phyloP scores from a whole-genome alignment of 371 early-diverging fungal species.

The Entomophthora muscae region DNA sequence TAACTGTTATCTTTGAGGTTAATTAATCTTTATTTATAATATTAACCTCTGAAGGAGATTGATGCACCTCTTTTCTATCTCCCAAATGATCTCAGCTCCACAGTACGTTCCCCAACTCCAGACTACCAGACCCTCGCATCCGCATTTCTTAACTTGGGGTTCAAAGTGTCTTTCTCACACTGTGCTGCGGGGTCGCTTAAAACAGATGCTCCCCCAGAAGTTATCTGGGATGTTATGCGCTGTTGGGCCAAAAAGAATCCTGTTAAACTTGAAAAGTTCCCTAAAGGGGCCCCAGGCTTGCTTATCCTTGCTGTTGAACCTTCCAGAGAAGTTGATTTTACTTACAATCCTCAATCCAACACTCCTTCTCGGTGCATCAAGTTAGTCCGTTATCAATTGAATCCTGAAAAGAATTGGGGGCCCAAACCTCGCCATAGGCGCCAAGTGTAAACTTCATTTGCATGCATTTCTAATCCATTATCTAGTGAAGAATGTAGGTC shows the following conservation, averaged over 20 bases:
- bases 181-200: slow-evolving; percentile 74
- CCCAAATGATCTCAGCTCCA: slow-evolving; percentile 21
- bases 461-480: too few relatives aligned
- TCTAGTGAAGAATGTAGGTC: too few relatives aligned
- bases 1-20: slow-evolving; percentile 74
- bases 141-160: slow-evolving; percentile 85
- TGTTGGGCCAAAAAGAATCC: slow-evolving; percentile 49
- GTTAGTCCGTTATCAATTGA: slow-evolving; percentile 79
- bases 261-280: slow-evolving; percentile 42
- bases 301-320: slow-evolving; percentile 41
- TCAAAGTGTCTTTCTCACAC: slow-evolving; percentile 85
- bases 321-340: slow-evolving; percentile 42
- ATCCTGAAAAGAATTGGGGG: slow-evolving; percentile 91
- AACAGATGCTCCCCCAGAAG: slow-evolving; percentile 77
- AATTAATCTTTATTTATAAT: not conserved
- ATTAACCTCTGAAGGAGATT: slow-evolving; percentile 24
- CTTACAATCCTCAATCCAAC: slow-evolving; percentile 43
- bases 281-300: slow-evolving; percentile 45
- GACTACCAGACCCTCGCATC: slow-evolving; percentile 27
- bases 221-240: slow-evolving; percentile 89
- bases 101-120: not conserved
- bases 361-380: slow-evolving; percentile 56
- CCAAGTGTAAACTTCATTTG: slow-evolving; percentile 15
- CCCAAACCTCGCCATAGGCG: slow-evolving; percentile 59
- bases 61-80: slow-evolving; percentile 68